A percentile compares a stretch with the other conserved stretches of the same genome.
These are phyloP conservation scores for Lachancea sp. DNA, from an alignment of 805 yeast species.

Conservation along the genomic window DNA sequence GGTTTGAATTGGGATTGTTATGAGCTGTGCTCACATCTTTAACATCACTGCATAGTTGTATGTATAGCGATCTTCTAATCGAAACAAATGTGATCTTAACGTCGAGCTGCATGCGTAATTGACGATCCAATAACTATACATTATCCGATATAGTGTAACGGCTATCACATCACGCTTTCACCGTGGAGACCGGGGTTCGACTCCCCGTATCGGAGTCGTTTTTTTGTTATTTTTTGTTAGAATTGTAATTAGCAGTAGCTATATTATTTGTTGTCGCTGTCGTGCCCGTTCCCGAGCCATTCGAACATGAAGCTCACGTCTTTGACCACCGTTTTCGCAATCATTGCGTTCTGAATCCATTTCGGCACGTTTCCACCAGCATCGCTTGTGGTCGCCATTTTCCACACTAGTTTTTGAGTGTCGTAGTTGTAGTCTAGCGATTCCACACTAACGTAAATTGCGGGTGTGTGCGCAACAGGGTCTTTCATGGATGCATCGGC, in stretches of 20 bases:
- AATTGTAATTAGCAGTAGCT: too few relatives aligned
- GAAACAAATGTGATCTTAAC: neutral
- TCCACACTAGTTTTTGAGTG: conserved; percentile 28
- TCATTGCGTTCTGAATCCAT: conserved; percentile 36
- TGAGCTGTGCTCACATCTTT: too few relatives aligned
- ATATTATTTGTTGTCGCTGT: too few relatives aligned
- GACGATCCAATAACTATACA: neutral
- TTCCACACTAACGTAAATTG: conserved; percentile 35
- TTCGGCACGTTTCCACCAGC: conserved; percentile 38
- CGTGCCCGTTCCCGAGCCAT: conserved; percentile 10
- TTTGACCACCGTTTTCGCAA: conserved; percentile 34
- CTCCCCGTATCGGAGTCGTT: conserved; percentile 34
- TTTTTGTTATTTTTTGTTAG: conserved; percentile 5
- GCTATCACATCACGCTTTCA: conserved; percentile 37
- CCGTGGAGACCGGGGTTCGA: conserved; percentile 38
- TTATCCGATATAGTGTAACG: conserved; percentile 35
- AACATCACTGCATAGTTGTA: too few relatives aligned
- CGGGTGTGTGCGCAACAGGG: conserved; percentile 24
- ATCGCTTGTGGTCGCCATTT: conserved; percentile 36
- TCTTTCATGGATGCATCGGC: conserved; percentile 22
- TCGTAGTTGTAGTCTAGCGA: conserved; percentile 21
- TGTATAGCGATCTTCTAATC: too few relatives aligned
- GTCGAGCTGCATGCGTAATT: neutral
- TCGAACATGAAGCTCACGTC: conserved; percentile 36
- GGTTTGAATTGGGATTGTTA: too few relatives aligned